These are phyloP conservation scores for Colletotrichum camelliae DNA, from an alignment of 2,329 filamentous ascomycete genomes.

Conservation along the genomic window DNA sequence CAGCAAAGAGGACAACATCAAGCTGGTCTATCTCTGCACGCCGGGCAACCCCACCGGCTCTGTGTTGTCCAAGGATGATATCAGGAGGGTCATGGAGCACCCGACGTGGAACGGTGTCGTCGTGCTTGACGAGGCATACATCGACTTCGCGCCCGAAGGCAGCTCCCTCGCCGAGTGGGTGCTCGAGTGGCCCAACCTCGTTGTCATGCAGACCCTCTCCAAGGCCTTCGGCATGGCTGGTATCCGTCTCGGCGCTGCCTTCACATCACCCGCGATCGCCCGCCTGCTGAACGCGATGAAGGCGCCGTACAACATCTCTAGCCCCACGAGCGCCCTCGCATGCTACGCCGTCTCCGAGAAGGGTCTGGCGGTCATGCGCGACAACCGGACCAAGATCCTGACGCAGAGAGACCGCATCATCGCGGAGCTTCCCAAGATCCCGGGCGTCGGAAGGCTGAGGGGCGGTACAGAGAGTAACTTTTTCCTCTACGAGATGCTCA, in stretches of 20 bases:
- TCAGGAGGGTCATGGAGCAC: constrained; percentile 78
- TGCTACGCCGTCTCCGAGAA: constrained; percentile 69
- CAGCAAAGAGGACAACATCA: constrained; percentile 67
- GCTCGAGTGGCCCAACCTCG: constrained; percentile 89
- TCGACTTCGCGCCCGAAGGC: constrained; percentile 84
- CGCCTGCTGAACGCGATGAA: constrained; percentile 88
- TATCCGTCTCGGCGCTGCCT: constrained; percentile 87
- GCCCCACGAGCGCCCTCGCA: constrained; percentile 83
- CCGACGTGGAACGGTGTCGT: constrained; percentile 95
- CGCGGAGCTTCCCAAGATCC: constrained; percentile 72
- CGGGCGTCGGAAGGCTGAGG: constrained; percentile 79
- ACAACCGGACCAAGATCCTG: constrained; percentile 73
- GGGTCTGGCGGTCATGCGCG: constrained; percentile 76
- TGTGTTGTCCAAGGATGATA: constrained; percentile 75
- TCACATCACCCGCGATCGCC: constrained; percentile 77
- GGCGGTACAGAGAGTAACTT: constrained; percentile 89
- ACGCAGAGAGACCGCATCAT: constrained; percentile 80
- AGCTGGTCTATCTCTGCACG: constrained; percentile 91
- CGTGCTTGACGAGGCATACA: constrained; percentile 91
- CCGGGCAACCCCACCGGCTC: constrained; percentile 93
- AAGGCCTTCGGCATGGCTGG: constrained; percentile 97
- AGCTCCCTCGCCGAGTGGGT: constrained; percentile 92
- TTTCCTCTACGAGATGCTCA: constrained; percentile 85
- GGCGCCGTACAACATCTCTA: constrained; percentile 94
- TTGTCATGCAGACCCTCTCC: constrained; percentile 98